These are phyloP conservation scores for Rhododendron griersonianum DNA, from an alignment of 148 eudicot species.

Conservation along the genomic window DNA sequence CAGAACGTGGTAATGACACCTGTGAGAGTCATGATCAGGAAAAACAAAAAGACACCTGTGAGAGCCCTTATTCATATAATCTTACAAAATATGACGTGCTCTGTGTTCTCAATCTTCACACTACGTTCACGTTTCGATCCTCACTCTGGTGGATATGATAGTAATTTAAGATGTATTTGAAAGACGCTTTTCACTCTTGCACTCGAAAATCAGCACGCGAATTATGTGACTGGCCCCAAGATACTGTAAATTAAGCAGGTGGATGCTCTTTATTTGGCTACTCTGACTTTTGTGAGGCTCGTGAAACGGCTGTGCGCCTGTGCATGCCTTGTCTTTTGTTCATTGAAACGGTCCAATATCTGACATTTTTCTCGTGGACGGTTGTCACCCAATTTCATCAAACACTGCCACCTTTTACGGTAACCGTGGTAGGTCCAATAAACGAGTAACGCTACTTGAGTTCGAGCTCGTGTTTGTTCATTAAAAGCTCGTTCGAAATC, in stretches of 20 bases:
- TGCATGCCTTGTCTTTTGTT: neutral
- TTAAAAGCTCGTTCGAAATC: neutral
- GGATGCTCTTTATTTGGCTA: neutral
- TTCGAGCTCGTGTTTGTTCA: neutral
- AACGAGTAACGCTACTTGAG: neutral
- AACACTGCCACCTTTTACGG: neutral
- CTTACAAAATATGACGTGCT: neutral
- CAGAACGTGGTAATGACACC: slow-evolving; percentile 6
- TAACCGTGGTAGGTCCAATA: neutral
- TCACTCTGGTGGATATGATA: too few species aligned
- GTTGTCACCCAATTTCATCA: neutral
- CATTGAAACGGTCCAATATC: neutral
- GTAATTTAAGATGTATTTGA: too few species aligned
- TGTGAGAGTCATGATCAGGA: neutral
- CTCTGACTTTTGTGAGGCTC: neutral
- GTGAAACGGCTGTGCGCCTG: neutral
- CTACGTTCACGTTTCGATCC: too few species aligned
- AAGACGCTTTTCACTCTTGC: too few species aligned
- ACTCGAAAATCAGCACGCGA: too few species aligned
- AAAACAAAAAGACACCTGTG: neutral
- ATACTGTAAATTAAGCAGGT: neutral
- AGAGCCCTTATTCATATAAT: neutral
- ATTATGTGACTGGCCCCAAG: neutral
- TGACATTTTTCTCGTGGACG: neutral
- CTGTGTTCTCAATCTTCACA: neutral